These are phyloP conservation scores for Jimgerdemannia flammicorona DNA, from an alignment of 192 early-diverging fungal genomes.

Conservation along the genomic window DNA sequence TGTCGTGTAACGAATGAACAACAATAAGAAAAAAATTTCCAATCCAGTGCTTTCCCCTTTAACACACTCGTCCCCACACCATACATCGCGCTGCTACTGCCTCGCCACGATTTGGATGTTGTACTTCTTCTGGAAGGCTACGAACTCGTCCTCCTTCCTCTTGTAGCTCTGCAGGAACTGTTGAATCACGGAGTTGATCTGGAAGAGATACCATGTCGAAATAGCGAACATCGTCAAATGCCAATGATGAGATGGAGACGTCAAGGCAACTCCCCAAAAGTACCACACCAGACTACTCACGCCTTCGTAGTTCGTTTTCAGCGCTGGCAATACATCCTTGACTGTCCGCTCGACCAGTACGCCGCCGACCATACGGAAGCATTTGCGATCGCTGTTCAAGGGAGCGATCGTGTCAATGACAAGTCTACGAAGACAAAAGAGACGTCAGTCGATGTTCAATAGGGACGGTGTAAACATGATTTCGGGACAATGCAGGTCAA, in stretches of 20 bases:
- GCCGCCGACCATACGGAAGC: conserved; percentile 91
- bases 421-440: conserved; percentile 38
- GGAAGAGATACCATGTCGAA: neutral
- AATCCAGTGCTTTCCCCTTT: too few relatives aligned
- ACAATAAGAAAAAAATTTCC: too few relatives aligned
- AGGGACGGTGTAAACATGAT: neutral
- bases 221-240: neutral
- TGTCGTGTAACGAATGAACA: too few relatives aligned
- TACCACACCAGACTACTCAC: conserved; percentile 37
- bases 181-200: conserved; percentile 77
- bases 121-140: conserved; percentile 86
- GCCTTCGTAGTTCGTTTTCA: conserved; percentile 82
- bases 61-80: too few relatives aligned
- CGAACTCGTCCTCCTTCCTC: conserved; percentile 85
- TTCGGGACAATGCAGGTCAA: neutral
- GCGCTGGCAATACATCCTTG: conserved; percentile 84
- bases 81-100: conserved; percentile 14
- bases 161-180: conserved; percentile 78
- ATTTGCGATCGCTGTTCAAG: conserved; percentile 79
- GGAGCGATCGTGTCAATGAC: conserved; percentile 93
- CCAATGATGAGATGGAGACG: too few relatives aligned
- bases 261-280: neutral
- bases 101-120: conserved; percentile 65
- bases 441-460: neutral
- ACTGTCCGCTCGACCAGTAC: conserved; percentile 93